These are phyloP conservation scores for Xylaria sp. DNA, from an alignment of 2,329 filamentous ascomycete genomes.

Conservation along the genomic window DNA sequence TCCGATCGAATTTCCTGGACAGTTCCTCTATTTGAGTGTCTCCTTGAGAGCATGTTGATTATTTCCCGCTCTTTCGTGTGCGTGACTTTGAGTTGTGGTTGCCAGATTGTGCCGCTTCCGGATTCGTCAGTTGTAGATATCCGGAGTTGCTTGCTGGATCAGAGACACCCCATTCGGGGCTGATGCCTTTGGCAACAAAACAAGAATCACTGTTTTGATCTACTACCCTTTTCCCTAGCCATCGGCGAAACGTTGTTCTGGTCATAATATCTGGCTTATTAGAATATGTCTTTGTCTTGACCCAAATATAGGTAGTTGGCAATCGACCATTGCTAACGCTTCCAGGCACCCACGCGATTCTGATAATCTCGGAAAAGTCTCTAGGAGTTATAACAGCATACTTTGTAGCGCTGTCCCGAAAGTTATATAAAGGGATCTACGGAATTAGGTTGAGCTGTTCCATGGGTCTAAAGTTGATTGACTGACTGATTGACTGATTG, in stretches of 20 bases:
- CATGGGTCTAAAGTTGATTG: no score
- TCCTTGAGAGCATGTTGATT: no score
- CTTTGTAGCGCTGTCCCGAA: neutral
- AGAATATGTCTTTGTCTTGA: neutral
- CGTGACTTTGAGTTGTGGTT: neutral
- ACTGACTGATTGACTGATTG: no score
- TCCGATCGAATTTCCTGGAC: neutral
- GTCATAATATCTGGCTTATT: neutral
- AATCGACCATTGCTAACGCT: neutral
- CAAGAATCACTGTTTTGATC: neutral
- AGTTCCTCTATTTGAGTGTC: neutral
- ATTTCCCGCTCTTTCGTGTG: neutral
- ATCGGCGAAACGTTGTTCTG: neutral
- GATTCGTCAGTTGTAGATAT: neutral
- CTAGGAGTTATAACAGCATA: neutral
- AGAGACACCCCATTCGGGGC: neutral
- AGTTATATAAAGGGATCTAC: no score
- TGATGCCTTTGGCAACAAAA: neutral
- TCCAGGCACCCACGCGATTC: neutral
- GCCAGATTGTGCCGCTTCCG: neutral
- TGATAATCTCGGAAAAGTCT: neutral
- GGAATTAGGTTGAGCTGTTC: no score
- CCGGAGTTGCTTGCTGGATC: neutral
- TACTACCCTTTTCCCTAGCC: neutral
- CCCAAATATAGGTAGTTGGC: conserved; percentile 4